A percentile compares a stretch with the other conserved stretches of the same genome.
Evolutionary conservation across 2,329 filamentous ascomycete species (phyloP).

Genomic region (Diaporthe sp.): DNA sequence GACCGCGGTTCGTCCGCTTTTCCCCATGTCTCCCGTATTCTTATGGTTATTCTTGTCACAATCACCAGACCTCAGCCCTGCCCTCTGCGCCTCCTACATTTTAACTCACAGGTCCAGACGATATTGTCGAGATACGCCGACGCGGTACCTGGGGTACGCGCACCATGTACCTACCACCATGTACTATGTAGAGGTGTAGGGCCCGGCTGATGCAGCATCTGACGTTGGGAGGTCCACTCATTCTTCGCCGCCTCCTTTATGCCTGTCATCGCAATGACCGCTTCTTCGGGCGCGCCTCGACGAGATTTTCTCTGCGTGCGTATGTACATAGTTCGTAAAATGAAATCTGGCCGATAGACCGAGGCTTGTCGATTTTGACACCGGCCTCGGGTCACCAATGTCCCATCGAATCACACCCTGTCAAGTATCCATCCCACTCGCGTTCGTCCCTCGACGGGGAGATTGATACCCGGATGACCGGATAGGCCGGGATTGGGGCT

Average conservation of each 20-base stretch:
- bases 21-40: slow-evolving; percentile 17
- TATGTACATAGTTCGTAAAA: too few relatives aligned
- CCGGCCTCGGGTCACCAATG: not conserved
- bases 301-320: not conserved
- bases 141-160: not conserved
- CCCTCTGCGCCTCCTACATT: slow-evolving; percentile 25
- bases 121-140: not conserved
- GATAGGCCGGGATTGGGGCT: not conserved
- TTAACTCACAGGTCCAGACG: slow-evolving; percentile 3
- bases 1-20: slow-evolving; percentile 26
- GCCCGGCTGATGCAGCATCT: slow-evolving; percentile 14
- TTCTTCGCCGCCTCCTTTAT: slow-evolving; percentile 33
- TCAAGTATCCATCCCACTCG: not conserved
- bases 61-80: slow-evolving; percentile 16
- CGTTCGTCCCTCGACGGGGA: not conserved
- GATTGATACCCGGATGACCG: not conserved
- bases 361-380: slow-evolving; percentile 10
- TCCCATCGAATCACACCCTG: not conserved
- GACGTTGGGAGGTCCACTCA: slow-evolving; percentile 32
- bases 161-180: not conserved
- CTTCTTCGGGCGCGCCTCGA: slow-evolving; percentile 11
- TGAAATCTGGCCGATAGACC: not conserved
- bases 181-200: not conserved
- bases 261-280: slow-evolving; percentile 27
- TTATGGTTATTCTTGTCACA: slow-evolving; percentile 17